Conservation (phyloP, 768 basidiomycete genomes). For the Hemileccinum rubropunctum region DNA sequence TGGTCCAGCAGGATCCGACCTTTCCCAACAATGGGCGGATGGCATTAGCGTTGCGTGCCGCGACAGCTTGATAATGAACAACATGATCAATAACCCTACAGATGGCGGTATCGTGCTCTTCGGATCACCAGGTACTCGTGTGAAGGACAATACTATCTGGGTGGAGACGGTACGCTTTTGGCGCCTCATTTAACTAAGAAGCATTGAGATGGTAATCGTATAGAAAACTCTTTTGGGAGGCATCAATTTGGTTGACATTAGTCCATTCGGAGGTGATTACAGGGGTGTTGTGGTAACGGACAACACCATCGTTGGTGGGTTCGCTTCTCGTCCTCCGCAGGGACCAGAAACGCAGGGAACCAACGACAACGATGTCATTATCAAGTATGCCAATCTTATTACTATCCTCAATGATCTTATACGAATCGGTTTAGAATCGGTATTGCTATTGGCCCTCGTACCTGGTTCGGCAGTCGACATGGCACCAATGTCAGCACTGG, state of each 20-base stretch:
- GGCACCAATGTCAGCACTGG: conserved; percentile 51
- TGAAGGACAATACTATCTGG: conserved; percentile 78
- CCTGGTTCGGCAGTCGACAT: conserved; percentile 66
- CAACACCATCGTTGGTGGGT: conserved; percentile 68
- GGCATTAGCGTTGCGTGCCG: conserved; percentile 74
- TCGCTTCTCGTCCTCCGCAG: conserved; percentile 48
- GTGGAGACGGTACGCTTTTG: conserved; percentile 52
- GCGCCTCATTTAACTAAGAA: neutral
- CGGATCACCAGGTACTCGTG: conserved; percentile 67
- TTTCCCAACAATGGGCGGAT: conserved; percentile 75
- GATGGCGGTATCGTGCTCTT: conserved; percentile 82
- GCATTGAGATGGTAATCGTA: neutral
- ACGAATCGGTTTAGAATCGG: conserved; percentile 54
- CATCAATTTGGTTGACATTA: conserved; percentile 75
- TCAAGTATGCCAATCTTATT: conserved; percentile 53
- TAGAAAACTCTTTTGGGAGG: conserved; percentile 72
- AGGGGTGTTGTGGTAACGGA: conserved; percentile 60
- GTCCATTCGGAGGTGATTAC: conserved; percentile 67
- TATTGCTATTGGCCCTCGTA: conserved; percentile 75
- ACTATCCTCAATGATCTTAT: neutral
- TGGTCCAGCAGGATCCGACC: conserved; percentile 69
- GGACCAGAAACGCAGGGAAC: conserved; percentile 46
- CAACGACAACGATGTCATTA: conserved; percentile 59
- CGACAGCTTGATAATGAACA: conserved; percentile 60
- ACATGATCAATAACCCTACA: conserved; percentile 68